Evolutionary conservation across 208 protist genomes (phyloP).

Genomic region (Wallacemonas sp.): DNA sequence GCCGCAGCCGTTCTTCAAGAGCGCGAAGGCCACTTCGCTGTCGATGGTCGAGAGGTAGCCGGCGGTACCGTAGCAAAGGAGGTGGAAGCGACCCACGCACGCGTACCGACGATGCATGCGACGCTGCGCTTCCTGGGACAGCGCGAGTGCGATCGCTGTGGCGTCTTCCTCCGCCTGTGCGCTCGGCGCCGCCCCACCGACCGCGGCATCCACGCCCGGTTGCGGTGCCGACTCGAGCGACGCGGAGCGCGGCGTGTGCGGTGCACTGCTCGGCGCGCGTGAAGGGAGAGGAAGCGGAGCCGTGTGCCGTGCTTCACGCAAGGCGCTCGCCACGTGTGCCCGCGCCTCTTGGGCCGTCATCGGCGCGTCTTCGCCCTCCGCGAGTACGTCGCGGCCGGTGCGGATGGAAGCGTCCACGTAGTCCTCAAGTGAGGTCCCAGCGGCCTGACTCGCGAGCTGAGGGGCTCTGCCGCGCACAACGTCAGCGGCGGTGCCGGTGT

Average conservation of each 20-base stretch:
- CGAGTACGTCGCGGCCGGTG: constrained; percentile 28
- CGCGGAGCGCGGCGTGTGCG: background rate
- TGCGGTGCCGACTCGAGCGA: background rate
- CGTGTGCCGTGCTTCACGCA: background rate
- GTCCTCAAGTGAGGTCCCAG: constrained; percentile 17
- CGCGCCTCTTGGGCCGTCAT: background rate
- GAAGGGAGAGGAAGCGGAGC: background rate
- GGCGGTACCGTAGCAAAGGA: constrained; percentile 40
- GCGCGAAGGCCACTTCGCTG: constrained; percentile 53
- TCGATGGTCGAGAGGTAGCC: constrained; percentile 64
- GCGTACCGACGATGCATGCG: constrained; percentile 57
- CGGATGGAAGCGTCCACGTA: constrained; percentile 44
- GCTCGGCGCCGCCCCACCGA: background rate
- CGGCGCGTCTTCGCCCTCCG: constrained; percentile 17
- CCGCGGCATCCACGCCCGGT: background rate
- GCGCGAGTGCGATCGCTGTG: background rate
- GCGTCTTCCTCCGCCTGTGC: constrained; percentile 14
- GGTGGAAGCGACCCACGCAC: constrained; percentile 76
- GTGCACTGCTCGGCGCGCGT: background rate
- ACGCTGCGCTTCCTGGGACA: constrained; percentile 4
- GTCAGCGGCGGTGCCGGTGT: background rate
- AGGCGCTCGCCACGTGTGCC: background rate
- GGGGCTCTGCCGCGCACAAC: background rate
- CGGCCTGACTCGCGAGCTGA: constrained; percentile 6
- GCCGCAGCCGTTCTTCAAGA: constrained; percentile 54